These are phyloP conservation scores for Psilocybe sp. DNA, from an alignment of 768 basidiomycete genomes.

Conservation along the genomic window DNA sequence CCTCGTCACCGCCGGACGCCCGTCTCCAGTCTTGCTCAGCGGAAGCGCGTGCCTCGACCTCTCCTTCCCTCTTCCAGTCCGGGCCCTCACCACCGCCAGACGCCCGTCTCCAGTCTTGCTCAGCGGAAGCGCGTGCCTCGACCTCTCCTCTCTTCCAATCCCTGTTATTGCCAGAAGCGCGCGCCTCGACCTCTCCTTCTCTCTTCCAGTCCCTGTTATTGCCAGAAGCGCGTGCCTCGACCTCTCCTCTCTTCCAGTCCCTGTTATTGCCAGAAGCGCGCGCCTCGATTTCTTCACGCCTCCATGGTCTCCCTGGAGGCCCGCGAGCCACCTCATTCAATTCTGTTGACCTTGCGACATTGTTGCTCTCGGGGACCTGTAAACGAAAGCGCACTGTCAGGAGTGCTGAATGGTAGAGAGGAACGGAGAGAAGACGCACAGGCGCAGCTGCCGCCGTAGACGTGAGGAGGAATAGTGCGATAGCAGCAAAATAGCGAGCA, in stretches of 20 bases:
- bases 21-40: too few relatives aligned
- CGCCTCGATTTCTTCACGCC: not conserved
- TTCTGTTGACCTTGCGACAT: slow-evolving; percentile 20
- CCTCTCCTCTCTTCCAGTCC: not conserved
- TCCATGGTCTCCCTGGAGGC: slow-evolving; percentile 1
- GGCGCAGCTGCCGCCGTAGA: slow-evolving; percentile 33
- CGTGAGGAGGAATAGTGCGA: slow-evolving; percentile 30
- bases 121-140: not conserved
- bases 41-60: not conserved
- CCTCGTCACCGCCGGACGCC: not conserved
- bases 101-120: slow-evolving; percentile 2
- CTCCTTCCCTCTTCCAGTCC: not conserved
- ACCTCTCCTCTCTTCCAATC: not conserved
- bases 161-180: not conserved
- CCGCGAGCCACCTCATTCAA: slow-evolving; percentile 8
- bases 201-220: not conserved
- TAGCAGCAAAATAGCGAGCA: slow-evolving; percentile 30
- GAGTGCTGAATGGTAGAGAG: slow-evolving; percentile 2
- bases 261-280: not conserved
- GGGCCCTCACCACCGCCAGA: not conserved
- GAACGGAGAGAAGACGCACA: slow-evolving; percentile 23
- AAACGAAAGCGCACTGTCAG: not conserved
- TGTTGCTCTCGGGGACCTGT: slow-evolving; percentile 11
- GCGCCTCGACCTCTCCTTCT: not conserved
- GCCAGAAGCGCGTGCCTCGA: slow-evolving; percentile 1